phyloP scores from a whole-genome alignment of 495 filamentous ascomycete genomes.

The Neurospora cerealis region DNA sequence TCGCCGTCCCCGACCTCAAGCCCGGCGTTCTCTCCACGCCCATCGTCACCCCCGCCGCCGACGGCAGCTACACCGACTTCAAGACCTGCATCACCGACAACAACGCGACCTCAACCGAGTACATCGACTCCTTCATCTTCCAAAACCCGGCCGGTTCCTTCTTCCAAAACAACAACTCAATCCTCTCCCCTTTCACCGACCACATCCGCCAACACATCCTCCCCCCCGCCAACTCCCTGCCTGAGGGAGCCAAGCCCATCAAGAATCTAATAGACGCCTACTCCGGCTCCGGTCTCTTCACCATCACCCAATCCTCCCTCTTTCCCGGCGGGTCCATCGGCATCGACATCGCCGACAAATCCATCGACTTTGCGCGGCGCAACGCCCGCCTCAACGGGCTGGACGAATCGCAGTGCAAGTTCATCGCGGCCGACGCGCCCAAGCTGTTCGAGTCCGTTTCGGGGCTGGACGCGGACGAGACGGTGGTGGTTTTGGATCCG shows the following conservation, averaged over 20 bases:
- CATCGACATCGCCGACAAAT: conserved; percentile 50
- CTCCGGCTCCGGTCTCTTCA: conserved; percentile 94
- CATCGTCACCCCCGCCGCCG: conserved; percentile 21
- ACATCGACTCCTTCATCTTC: conserved; percentile 77
- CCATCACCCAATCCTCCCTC: conserved; percentile 76
- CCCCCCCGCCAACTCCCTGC: conserved; percentile 28
- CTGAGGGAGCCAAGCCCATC: conserved; percentile 31
- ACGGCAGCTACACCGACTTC: conserved; percentile 49
- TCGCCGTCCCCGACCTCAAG: conserved; percentile 5
- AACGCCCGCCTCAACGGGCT: conserved; percentile 76
- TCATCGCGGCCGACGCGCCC: conserved; percentile 77
- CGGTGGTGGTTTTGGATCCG: conserved; percentile 85
- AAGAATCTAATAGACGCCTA: conserved; percentile 93
- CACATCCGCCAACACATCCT: conserved; percentile 82
- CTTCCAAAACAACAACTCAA: conserved; percentile 99
- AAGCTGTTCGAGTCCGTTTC: conserved; percentile 64
- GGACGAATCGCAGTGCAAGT: conserved; percentile 45
- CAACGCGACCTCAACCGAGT: conserved; percentile 73
- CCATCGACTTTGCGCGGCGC: conserved; percentile 60
- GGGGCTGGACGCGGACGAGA: conserved; percentile 63
- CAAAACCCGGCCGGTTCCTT: conserved; percentile 84
- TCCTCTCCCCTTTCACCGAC: conserved; percentile 78
- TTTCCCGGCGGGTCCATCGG: conserved; percentile 46
- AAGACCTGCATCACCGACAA: conserved; percentile 81
- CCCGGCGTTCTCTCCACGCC: conserved; percentile 9